Evolutionary conservation across 2,329 filamentous ascomycete genomes (phyloP).

Genomic region (Xylariaceae sp.): DNA sequence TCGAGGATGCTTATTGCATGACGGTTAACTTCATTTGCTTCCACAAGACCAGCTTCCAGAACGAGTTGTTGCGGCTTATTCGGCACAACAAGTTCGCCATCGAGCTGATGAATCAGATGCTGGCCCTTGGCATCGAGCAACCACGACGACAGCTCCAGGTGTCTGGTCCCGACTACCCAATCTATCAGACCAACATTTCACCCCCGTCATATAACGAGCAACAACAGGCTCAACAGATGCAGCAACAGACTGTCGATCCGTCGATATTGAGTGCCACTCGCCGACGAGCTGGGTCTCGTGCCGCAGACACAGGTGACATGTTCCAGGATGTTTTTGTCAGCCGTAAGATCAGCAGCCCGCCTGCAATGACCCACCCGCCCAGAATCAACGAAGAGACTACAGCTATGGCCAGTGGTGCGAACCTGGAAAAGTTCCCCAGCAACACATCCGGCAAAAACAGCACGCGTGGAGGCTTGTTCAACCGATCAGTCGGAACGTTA

Average conservation of each 20-base stretch:
- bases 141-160: slow-evolving; percentile 71
- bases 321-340: slow-evolving; percentile 44
- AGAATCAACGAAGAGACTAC: slow-evolving; percentile 22
- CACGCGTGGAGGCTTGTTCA: slow-evolving; percentile 15
- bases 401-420: slow-evolving; percentile 23
- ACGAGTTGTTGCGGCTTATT: slow-evolving; percentile 83
- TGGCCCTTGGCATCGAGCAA: slow-evolving; percentile 79
- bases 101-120: slow-evolving; percentile 82
- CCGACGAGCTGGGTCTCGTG: slow-evolving; percentile 22
- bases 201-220: slow-evolving; percentile 26
- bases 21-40: slow-evolving; percentile 93
- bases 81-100: slow-evolving; percentile 93
- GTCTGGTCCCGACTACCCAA: slow-evolving; percentile 60
- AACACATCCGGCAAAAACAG: slow-evolving; percentile 14
- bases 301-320: slow-evolving; percentile 27
- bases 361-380: slow-evolving; percentile 16
- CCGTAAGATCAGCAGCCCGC: slow-evolving; percentile 26
- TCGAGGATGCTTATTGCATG: slow-evolving; percentile 79
- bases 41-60: slow-evolving; percentile 96
- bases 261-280: slow-evolving; percentile 21
- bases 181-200: slow-evolving; percentile 44
- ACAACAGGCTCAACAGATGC: slow-evolving; percentile 5
- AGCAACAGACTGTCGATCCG: slow-evolving; percentile 16
- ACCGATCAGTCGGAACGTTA: slow-evolving; percentile 17
- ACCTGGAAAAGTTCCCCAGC: slow-evolving; percentile 15